Evolutionary conservation across 108 stramenopile genomes (phyloP).

Genomic region (Cyclotella sp.): DNA sequence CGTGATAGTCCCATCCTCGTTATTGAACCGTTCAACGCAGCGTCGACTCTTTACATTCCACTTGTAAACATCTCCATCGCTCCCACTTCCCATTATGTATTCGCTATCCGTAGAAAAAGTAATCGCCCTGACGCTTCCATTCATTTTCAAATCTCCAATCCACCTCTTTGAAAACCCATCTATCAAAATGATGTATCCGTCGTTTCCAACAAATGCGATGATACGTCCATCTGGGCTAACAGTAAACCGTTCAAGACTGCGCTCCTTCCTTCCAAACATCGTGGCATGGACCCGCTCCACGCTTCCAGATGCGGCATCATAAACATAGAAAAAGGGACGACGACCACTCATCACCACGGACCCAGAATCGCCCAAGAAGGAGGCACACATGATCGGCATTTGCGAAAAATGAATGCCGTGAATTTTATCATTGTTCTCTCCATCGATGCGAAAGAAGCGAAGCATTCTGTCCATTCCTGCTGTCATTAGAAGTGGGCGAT

Average conservation of each 20-base stretch:
- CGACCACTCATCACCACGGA: constrained; percentile 87
- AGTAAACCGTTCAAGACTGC: constrained; percentile 82
- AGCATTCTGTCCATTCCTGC: constrained; percentile 92
- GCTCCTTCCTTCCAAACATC: constrained; percentile 80
- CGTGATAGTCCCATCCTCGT: constrained; percentile 92
- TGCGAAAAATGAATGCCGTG: constrained; percentile 93
- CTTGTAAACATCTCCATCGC: constrained; percentile 93
- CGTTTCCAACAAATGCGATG: constrained; percentile 93
- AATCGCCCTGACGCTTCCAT: constrained; percentile 86
- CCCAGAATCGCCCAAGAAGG: constrained; percentile 78
- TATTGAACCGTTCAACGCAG: constrained; percentile 88
- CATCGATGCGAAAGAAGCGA: constrained; percentile 91
- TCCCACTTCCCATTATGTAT: constrained; percentile 88
- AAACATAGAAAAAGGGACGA: constrained; percentile 91
- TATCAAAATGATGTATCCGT: constrained; percentile 92
- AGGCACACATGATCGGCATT: constrained; percentile 89
- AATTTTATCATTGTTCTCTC: constrained; percentile 79
- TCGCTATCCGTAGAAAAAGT: constrained; percentile 84
- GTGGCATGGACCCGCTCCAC: constrained; percentile 58
- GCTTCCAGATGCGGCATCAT: constrained; percentile 88
- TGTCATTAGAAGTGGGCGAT: constrained; percentile 75
- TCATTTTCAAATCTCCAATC: constrained; percentile 92
- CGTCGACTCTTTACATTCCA: constrained; percentile 86
- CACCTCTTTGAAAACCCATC: constrained; percentile 83
- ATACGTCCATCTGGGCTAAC: constrained; percentile 84